Conservation (phyloP, 805 yeast species). For the Saccharomycodes ludwigii region DNA sequence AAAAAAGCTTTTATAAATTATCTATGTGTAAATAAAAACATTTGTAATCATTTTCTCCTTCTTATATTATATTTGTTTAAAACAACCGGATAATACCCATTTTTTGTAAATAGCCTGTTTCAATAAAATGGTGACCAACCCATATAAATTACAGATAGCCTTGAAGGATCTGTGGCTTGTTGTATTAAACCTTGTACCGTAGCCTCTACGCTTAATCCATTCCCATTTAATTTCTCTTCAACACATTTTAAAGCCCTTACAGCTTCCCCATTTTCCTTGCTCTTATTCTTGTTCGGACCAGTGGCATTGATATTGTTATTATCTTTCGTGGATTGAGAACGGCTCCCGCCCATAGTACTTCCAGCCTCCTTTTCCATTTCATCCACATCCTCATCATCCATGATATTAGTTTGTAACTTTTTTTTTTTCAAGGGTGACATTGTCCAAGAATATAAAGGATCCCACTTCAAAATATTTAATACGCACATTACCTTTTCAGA, state of each 20-base stretch:
- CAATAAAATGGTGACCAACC: constrained; percentile 80
- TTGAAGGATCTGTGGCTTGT: constrained; percentile 57
- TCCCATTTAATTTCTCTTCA: constrained; percentile 50
- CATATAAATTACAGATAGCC: constrained; percentile 61
- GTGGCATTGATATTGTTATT: too few relatives aligned
- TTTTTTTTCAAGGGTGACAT: constrained; percentile 60
- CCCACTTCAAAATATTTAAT: constrained; percentile 77
- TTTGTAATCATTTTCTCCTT: background rate
- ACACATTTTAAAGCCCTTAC: constrained; percentile 67
- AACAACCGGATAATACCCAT: background rate
- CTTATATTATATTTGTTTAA: background rate
- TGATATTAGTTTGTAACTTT: constrained; percentile 32
- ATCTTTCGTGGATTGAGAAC: too few relatives aligned
- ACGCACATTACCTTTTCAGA: constrained; percentile 65
- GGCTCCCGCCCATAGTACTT: too few relatives aligned
- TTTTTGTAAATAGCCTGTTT: constrained; percentile 1
- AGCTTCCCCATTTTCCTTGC: constrained; percentile 54
- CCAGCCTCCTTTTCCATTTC: constrained; percentile 13
- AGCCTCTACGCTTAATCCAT: constrained; percentile 70
- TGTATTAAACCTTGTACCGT: constrained; percentile 68
- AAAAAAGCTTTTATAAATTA: background rate
- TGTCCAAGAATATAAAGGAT: constrained; percentile 88
- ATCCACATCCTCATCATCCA: constrained; percentile 11
- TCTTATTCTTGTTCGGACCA: constrained; percentile 1
- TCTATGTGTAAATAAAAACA: background rate